Evolutionary conservation across 2,329 filamentous ascomycete species (phyloP), one percentile per base, ranked within the genome.

Genomic region (Chalara sp.): DNA sequence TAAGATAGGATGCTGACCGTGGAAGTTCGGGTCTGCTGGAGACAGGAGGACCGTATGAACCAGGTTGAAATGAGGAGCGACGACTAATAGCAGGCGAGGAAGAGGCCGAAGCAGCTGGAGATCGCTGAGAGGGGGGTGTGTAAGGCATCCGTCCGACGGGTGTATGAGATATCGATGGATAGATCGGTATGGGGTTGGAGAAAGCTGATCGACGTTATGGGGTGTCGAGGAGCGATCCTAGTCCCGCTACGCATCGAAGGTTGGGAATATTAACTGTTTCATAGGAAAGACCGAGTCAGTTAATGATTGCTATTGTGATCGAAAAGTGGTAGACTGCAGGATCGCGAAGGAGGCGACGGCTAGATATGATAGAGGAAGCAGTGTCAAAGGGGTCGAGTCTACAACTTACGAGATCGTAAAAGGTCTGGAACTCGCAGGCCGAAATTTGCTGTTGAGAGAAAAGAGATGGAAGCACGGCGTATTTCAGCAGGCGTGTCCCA

Each of bases 81-180:
- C 81, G 78, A 64, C 79, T 83, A 57, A 67, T 65, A 59, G 74
- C 71, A 10, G 81, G 81, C 47, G 81, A 83, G 28, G 73, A 63
- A 47, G 77, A 71, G 53, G 74, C 72, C 62, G 81, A 83, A 55
- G 78, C 74, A 60, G 80, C 74, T 64, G 81, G 80, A 54, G 81
- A 84, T 65, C 76, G 73, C 65, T 80, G 79, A 62, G 84, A 81
- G 56, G 88, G 88, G 54, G 88, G 87, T 70, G 88, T 93, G 75
- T 93, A 93, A 81, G 88, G 88, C 88, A 93, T 93, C 74, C 78
- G 70, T 67, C 67, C 66, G 54, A 54, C 49, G 52, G 52, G 37
- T 49, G 53, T 37, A 40, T 37, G 48, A 30, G 44, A 40, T 54
- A 28, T 39, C 10, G 32, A 45, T 33, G 39, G 21, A 37, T 8